A percentile compares a stretch with the other conserved stretches of the same genome.
Evolutionary conservation across 1,284 basidiomycete species (phyloP).

Genomic region (Peniophora sp.): DNA sequence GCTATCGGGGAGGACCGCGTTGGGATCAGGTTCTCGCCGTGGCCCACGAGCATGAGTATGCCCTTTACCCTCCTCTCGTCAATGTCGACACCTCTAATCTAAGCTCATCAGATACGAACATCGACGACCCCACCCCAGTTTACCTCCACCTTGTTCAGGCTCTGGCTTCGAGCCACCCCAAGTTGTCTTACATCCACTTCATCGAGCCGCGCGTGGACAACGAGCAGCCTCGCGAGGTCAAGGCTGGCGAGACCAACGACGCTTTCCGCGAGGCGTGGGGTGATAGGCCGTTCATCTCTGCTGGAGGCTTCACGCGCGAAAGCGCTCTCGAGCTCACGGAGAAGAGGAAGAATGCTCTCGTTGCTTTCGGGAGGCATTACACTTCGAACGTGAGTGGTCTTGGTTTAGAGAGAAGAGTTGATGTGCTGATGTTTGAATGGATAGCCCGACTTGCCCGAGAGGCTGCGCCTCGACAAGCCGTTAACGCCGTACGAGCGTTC

Average conservation of each 20-base stretch:
- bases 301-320: conserved; percentile 35
- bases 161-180: conserved; percentile 20
- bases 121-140: conserved; percentile 30
- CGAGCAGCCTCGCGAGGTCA: conserved; percentile 5
- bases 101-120: conserved; percentile 5
- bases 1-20: conserved; percentile 19
- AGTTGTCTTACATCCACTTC: conserved; percentile 35
- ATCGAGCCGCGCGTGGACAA: conserved; percentile 21
- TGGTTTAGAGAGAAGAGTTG: background rate
- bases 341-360: conserved; percentile 7
- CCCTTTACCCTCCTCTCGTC: background rate
- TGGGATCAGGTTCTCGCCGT: conserved; percentile 43
- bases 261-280: conserved; percentile 26
- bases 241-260: conserved; percentile 24
- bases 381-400: background rate
- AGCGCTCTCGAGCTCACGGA: conserved; percentile 15
- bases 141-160: conserved; percentile 23
- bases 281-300: conserved; percentile 33
- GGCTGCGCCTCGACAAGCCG: background rate
- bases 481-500: background rate
- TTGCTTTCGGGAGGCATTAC: background rate
- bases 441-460: background rate
- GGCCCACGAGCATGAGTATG: conserved; percentile 18
- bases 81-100: background rate
- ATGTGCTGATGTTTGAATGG: background rate